Evolutionary conservation across 1,139 yeast genomes (phyloP), one percentile per base, ranked within the genome.

Genomic region (Diutina pseudorugosa): DNA sequence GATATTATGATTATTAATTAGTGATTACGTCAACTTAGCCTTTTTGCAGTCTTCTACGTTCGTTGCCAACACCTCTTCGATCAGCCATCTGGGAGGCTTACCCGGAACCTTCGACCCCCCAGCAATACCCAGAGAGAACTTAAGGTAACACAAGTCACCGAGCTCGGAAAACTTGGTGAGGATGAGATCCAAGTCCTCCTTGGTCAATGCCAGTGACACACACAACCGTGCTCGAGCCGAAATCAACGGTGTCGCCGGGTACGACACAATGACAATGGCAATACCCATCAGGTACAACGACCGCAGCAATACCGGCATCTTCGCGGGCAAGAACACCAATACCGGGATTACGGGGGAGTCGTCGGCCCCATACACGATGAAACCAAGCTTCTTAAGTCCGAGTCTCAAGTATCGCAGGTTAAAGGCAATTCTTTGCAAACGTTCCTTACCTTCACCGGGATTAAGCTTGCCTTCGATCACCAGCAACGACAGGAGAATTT

Each of bases 331-430:
- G 64, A 85, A 93, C 56, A 91, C 71, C 65, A 94, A 74, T 56
- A 93, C 68, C 40, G 98, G 98, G 54, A 93, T 83, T 54, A 93
- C 96, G 1, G 99, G 99, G 50, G 96, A 88, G 67, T 94, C 98
- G 59, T 93, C 97, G 56, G 88, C 88, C 58, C 99, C 98, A 61
- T 83, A 85, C 51, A 90, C 94, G 63, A 90, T 90, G 66, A 90
- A 93, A 0, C 99, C 99, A 57, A 93, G 73, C 65, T 90, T 83
- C 66, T 87, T 89, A 62, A 93, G 77, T 54, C 97, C 99, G 51
- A 90, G 73, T 64, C 98, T 81, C 56, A 93, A 73, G 68, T 93
- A 93, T 62, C 98, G 82, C 21, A 98, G 87, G 69, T 93, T 93
- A 72, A 93, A 93, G 2, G 98, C 96, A 62, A 93, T 85, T 69